Conservation (phyloP, 306 rosid species). For the Trifolium dubium region DNA sequence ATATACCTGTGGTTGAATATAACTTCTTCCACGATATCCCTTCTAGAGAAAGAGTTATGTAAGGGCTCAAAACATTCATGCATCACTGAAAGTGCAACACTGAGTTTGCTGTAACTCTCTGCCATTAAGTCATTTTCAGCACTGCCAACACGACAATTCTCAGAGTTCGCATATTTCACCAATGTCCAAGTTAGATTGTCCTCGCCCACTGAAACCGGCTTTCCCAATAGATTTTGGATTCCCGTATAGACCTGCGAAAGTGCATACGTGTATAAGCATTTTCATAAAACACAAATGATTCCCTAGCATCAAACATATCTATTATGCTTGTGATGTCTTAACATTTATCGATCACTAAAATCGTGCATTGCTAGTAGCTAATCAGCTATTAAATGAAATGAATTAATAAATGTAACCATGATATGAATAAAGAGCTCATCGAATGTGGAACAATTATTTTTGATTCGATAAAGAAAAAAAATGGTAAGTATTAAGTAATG, state of each 20-base stretch:
- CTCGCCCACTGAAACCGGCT: conserved; percentile 52
- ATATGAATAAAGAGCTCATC: conserved; percentile 6
- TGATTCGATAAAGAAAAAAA: not conserved
- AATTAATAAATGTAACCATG: conserved; percentile 10
- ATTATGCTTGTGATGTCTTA: conserved; percentile 26
- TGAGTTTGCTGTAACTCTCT: conserved; percentile 72
- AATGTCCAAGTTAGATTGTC: conserved; percentile 77
- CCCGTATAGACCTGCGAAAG: conserved; percentile 61
- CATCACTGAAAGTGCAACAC: conserved; percentile 80
- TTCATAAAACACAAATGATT: not conserved
- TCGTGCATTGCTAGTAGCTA: not conserved
- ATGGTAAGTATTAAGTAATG: no score
- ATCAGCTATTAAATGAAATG: not conserved
- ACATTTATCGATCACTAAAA: conserved; percentile 15
- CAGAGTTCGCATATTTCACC: conserved; percentile 52
- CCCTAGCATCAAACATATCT: conserved; percentile 18
- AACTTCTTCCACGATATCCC: conserved; percentile 74
- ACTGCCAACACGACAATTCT: conserved; percentile 32
- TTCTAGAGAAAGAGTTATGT: conserved; percentile 55
- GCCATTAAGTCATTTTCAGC: conserved; percentile 41
- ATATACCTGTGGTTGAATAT: conserved; percentile 69
- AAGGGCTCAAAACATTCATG: conserved; percentile 88
- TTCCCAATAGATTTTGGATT: conserved; percentile 60
- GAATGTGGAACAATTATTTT: not conserved
- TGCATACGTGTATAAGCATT: conserved; percentile 21